Conservation (phyloP, 345 rosid species). For the Eucalyptus tenuipes region DNA sequence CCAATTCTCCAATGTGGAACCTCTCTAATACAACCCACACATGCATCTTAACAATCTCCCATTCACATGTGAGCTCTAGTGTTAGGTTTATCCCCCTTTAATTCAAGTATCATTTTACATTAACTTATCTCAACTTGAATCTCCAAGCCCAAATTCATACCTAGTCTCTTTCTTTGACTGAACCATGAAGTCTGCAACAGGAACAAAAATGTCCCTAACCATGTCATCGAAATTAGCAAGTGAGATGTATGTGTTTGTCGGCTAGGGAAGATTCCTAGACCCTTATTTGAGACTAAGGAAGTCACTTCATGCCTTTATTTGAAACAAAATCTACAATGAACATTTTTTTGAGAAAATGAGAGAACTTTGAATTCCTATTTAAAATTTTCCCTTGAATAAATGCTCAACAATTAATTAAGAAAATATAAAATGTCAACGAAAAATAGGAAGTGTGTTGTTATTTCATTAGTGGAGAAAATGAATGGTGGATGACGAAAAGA, state of each 20-base stretch:
- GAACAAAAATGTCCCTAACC: background rate
- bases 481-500: background rate
- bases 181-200: background rate
- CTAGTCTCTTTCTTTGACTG: background rate
- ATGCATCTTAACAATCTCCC: background rate
- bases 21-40: background rate
- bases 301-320: too few species aligned
- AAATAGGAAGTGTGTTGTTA: background rate
- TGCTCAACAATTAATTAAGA: background rate
- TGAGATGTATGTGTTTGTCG: too few species aligned
- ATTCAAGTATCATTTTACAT: background rate
- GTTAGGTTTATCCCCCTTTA: background rate
- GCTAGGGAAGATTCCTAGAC: too few species aligned
- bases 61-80: background rate
- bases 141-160: background rate
- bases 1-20: too few species aligned
- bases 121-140: background rate
- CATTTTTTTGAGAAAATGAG: too few species aligned
- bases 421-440: background rate
- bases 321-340: too few species aligned
- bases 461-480: background rate
- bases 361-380: too few species aligned
- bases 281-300: too few species aligned
- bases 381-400: too few species aligned
- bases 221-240: too few species aligned